Conservation (phyloP, 2,329 filamentous ascomycete species). For the Knufia petricola region DNA sequence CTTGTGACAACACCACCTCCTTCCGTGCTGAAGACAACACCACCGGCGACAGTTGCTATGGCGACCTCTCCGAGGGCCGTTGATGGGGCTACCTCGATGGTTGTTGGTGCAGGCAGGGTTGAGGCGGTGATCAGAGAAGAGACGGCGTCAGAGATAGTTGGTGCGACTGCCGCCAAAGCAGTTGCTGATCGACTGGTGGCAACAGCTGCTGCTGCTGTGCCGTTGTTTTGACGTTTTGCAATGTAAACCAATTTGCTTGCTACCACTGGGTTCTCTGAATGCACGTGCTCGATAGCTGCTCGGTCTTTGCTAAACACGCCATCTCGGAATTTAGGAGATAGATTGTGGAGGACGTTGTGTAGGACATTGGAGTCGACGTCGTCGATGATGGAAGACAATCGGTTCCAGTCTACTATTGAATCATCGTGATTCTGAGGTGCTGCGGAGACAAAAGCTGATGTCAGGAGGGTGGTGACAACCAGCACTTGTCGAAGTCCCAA, state of each 20-base stretch:
- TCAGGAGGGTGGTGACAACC: slow-evolving; percentile 18
- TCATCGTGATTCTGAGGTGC: slow-evolving; percentile 16
- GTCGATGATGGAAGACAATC: slow-evolving; percentile 47
- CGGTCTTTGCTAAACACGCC: slow-evolving; percentile 59
- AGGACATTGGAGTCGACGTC: slow-evolving; percentile 51
- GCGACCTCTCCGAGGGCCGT: slow-evolving; percentile 18
- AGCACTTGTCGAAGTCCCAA: slow-evolving; percentile 17
- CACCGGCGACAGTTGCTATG: slow-evolving; percentile 19
- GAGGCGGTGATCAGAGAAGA: slow-evolving; percentile 21
- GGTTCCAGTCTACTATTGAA: slow-evolving; percentile 18
- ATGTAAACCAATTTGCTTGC: slow-evolving; percentile 55
- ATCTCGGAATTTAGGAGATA: slow-evolving; percentile 56
- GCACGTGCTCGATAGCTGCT: slow-evolving; percentile 53
- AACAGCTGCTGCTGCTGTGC: slow-evolving; percentile 13
- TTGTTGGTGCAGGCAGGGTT: slow-evolving; percentile 18
- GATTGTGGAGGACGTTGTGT: slow-evolving; percentile 56
- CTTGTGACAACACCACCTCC: slow-evolving; percentile 25
- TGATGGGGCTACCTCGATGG: slow-evolving; percentile 20
- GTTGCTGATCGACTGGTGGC: slow-evolving; percentile 13
- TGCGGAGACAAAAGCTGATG: slow-evolving; percentile 16
- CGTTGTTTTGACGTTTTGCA: slow-evolving; percentile 44
- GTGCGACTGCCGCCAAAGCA: slow-evolving; percentile 1
- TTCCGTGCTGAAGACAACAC: slow-evolving; percentile 24
- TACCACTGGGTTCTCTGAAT: slow-evolving; percentile 51
- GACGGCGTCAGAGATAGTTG: slow-evolving; percentile 8